These are phyloP conservation scores for Vanrija sp. DNA, from an alignment of 1,284 basidiomycete genomes.

Conservation along the genomic window DNA sequence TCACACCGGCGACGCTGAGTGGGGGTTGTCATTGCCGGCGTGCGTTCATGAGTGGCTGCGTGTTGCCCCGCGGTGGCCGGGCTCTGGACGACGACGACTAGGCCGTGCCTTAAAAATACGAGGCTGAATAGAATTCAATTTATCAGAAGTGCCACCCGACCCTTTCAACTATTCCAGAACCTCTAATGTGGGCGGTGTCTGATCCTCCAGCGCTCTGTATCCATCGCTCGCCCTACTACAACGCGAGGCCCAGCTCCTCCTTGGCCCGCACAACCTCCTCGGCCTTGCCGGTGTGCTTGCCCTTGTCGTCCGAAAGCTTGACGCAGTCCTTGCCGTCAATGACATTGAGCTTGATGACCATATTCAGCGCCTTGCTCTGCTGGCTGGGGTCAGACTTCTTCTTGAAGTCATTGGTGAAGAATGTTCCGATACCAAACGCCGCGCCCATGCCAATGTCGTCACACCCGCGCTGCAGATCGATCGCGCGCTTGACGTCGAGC, in stretches of 20 bases:
- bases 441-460: conserved; percentile 68
- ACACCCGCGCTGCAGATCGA: conserved; percentile 66
- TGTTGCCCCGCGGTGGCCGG: no score
- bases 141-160: no score
- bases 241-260: conserved; percentile 29
- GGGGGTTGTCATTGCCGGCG: no score
- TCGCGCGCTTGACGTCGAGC: conserved; percentile 65
- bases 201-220: no score
- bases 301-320: conserved; percentile 86
- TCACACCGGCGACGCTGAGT: no score
- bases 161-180: no score
- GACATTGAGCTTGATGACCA: conserved; percentile 82
- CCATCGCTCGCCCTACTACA: neutral
- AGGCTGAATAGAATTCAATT: no score
- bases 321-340: conserved; percentile 72
- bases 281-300: conserved; percentile 55
- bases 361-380: conserved; percentile 78
- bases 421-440: conserved; percentile 87
- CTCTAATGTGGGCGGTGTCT: no score
- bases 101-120: no score
- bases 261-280: conserved; percentile 42
- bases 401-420: conserved; percentile 80
- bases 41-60: no score
- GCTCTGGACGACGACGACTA: no score
- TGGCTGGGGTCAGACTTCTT: conserved; percentile 58